phyloP scores from a whole-genome alignment of 257 asterid genomes.

The Rehmannia glutinosa region DNA sequence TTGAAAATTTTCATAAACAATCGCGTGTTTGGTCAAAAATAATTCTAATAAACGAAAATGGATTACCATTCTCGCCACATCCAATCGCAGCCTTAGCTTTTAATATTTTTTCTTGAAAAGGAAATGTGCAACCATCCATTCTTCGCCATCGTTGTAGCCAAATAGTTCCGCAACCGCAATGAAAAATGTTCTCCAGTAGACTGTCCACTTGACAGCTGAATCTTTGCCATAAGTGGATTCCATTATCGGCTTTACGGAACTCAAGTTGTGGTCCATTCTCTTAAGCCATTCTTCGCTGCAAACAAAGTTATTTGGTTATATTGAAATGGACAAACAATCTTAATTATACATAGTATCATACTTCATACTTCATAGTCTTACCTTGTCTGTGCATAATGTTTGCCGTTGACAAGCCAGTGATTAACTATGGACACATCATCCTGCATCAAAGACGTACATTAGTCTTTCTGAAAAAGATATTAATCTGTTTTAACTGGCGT shows the following conservation, averaged over 20 bases:
- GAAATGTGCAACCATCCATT: slow-evolving; percentile 88
- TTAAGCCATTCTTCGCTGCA: slow-evolving; percentile 95
- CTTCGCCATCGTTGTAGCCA: slow-evolving; percentile 80
- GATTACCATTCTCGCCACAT: too few species aligned
- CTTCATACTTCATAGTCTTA: slow-evolving; percentile 12
- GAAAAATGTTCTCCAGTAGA: slow-evolving; percentile 93
- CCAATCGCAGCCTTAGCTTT: neutral
- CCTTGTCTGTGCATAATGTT: slow-evolving; percentile 89
- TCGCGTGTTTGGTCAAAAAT: too few species aligned
- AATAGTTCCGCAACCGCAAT: slow-evolving; percentile 79
- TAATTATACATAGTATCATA: neutral
- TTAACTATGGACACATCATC: slow-evolving; percentile 73
- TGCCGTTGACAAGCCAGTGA: slow-evolving; percentile 94
- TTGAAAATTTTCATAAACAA: too few species aligned
- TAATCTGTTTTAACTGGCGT: too few species aligned
- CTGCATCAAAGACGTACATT: slow-evolving; percentile 37
- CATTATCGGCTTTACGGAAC: slow-evolving; percentile 65
- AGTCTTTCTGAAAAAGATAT: neutral
- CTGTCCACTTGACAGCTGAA: slow-evolving; percentile 83
- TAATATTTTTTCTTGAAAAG: slow-evolving; percentile 63
- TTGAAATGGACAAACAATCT: neutral
- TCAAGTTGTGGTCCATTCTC: slow-evolving; percentile 63
- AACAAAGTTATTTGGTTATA: neutral
- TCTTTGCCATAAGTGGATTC: slow-evolving; percentile 87
- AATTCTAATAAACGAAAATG: too few species aligned